A percentile compares a stretch with the other conserved stretches of the same genome.
These are phyloP conservation scores for Phlyctochytrium bullatum DNA, from an alignment of 192 early-diverging fungal species.

Conservation along the genomic window DNA sequence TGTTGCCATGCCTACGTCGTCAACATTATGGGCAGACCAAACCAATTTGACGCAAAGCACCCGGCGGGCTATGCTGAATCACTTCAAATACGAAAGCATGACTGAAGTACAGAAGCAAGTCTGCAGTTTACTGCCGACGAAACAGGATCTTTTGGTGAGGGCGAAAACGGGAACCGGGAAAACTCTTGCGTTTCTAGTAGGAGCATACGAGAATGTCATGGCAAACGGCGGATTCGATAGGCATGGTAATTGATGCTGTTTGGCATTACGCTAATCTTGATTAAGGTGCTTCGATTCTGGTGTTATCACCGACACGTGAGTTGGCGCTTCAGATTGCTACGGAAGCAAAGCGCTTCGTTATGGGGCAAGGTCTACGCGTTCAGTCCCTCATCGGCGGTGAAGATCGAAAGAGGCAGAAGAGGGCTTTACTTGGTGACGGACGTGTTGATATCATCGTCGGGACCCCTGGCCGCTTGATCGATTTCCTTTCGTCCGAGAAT, in stretches of 20 bases:
- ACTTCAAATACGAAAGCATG: constrained; percentile 75
- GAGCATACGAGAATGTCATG: constrained; percentile 74
- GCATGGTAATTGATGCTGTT: constrained; percentile 66
- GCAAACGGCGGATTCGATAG: constrained; percentile 34
- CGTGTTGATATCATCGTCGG: constrained; percentile 74
- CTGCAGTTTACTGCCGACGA: constrained; percentile 61
- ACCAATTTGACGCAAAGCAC: neutral
- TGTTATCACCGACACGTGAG: constrained; percentile 92
- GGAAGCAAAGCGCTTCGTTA: constrained; percentile 67
- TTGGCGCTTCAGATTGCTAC: constrained; percentile 86
- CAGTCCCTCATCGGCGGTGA: constrained; percentile 83
- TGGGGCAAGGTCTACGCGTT: constrained; percentile 62
- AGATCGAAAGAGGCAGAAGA: constrained; percentile 68
- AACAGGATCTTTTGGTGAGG: constrained; percentile 83
- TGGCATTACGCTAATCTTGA: constrained; percentile 47
- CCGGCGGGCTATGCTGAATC: constrained; percentile 19
- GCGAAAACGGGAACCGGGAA: constrained; percentile 99
- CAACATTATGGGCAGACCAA: neutral
- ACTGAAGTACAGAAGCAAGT: constrained; percentile 85
- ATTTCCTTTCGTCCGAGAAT: constrained; percentile 67
- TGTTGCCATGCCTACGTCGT: too few relatives aligned
- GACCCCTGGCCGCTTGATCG: constrained; percentile 91
- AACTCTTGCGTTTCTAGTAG: constrained; percentile 91
- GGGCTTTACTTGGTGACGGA: constrained; percentile 10
- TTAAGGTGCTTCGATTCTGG: constrained; percentile 43